phyloP scores from a whole-genome alignment of 495 filamentous ascomycete genomes.

The Penicillium herquei region DNA sequence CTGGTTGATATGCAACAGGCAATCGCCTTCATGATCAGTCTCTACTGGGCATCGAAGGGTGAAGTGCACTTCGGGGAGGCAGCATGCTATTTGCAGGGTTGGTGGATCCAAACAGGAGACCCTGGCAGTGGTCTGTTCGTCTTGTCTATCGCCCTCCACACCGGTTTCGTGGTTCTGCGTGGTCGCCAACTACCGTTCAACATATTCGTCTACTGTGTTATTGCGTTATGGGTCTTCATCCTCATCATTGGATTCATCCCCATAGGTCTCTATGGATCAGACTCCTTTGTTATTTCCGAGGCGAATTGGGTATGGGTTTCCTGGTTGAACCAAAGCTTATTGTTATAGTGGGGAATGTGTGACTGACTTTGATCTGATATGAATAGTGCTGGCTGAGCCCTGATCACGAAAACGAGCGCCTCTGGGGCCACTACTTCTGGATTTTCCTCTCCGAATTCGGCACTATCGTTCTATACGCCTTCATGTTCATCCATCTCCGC shows the following conservation, averaged over 20 bases:
- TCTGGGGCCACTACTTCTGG: constrained; percentile 74
- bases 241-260: constrained; percentile 56
- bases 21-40: constrained; percentile 63
- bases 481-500: constrained; percentile 61
- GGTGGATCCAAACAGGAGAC: constrained; percentile 69
- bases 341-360: background rate
- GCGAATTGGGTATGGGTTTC: constrained; percentile 41
- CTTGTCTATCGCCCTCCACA: constrained; percentile 64
- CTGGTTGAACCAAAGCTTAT: background rate
- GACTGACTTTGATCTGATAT: constrained; percentile 9
- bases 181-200: constrained; percentile 54
- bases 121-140: constrained; percentile 68
- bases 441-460: constrained; percentile 67
- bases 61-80: constrained; percentile 53
- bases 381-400: constrained; percentile 69
- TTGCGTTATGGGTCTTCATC: constrained; percentile 56
- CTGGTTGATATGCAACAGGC: constrained; percentile 71
- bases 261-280: constrained; percentile 46
- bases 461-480: constrained; percentile 60
- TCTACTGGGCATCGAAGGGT: constrained; percentile 53
- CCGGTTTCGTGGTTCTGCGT: constrained; percentile 57
- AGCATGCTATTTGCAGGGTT: constrained; percentile 67
- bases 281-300: constrained; percentile 55
- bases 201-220: constrained; percentile 48
- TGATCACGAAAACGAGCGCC: constrained; percentile 55